Conservation (phyloP, 2,329 filamentous ascomycete genomes). For the Curvularia sp. region DNA sequence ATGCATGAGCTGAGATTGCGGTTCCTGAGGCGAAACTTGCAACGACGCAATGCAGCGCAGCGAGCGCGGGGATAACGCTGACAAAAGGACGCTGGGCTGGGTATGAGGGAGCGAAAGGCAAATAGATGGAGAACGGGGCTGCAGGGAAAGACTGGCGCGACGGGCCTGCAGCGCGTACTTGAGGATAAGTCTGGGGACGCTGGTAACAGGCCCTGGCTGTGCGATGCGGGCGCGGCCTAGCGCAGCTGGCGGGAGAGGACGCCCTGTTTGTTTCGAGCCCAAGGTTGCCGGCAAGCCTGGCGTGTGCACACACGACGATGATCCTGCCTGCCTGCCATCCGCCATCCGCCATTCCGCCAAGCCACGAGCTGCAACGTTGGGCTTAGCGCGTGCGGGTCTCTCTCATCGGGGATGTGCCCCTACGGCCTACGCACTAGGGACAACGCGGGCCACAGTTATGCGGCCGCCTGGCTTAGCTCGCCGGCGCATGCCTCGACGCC, state of each 20-base stretch:
- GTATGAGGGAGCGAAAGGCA: constrained; percentile 30
- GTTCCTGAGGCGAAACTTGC: constrained; percentile 47
- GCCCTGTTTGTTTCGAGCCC: constrained; percentile 43
- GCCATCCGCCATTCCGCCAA: constrained; percentile 39
- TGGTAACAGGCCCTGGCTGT: constrained; percentile 43
- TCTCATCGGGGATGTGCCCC: constrained; percentile 42
- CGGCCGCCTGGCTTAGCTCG: constrained; percentile 36
- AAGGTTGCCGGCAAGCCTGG: constrained; percentile 37
- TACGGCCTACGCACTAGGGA: too few species aligned
- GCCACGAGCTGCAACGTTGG: constrained; percentile 41
- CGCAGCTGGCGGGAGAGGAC: constrained; percentile 44
- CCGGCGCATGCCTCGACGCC: constrained; percentile 32
- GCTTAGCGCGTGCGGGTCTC: constrained; percentile 41
- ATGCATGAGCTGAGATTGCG: constrained; percentile 48
- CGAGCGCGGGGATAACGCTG: constrained; percentile 37
- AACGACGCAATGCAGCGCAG: constrained; percentile 34
- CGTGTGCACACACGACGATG: constrained; percentile 30
- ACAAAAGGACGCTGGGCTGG: constrained; percentile 34
- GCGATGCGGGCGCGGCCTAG: constrained; percentile 46
- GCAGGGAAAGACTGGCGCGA: constrained; percentile 45
- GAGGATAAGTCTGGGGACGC: constrained; percentile 42
- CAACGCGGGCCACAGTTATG: constrained; percentile 39
- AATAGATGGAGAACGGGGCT: constrained; percentile 24
- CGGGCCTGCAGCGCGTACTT: constrained; percentile 48
- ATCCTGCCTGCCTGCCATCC: too few species aligned